Conservation (phyloP, 2,329 filamentous ascomycete genomes). For the Bipolaris oryzae region DNA sequence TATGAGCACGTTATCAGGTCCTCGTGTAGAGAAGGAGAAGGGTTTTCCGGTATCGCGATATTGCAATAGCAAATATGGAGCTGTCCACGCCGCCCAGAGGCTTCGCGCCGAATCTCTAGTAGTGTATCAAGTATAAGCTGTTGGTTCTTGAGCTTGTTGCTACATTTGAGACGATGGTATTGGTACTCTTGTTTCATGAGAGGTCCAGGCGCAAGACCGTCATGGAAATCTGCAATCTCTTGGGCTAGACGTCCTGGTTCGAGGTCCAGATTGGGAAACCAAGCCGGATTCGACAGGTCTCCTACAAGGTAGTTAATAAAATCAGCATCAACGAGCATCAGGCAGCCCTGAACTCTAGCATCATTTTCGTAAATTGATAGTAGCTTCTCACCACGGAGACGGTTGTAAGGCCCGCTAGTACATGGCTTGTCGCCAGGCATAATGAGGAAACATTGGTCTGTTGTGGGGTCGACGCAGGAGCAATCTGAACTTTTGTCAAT, state of each 20-base stretch:
- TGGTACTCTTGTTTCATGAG: constrained; percentile 24
- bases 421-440: constrained; percentile 18
- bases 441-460: constrained; percentile 27
- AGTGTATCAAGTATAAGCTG: constrained; percentile 12
- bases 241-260: constrained; percentile 19
- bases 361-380: constrained; percentile 23
- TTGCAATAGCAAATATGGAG: constrained; percentile 31
- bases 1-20: constrained; percentile 25
- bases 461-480: constrained; percentile 23
- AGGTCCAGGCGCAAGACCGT: constrained; percentile 16
- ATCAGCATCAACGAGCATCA: constrained; percentile 35
- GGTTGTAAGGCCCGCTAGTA: constrained; percentile 31
- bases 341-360: constrained; percentile 20
- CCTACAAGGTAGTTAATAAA: constrained; percentile 21
- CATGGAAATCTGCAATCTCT: constrained; percentile 18
- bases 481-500: constrained; percentile 12
- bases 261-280: not conserved
- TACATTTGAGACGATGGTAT: constrained; percentile 20
- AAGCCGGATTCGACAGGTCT: not conserved
- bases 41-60: not conserved
- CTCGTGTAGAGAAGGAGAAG: not conserved
- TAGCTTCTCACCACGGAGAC: constrained; percentile 25
- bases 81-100: not conserved
- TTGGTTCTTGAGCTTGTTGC: constrained; percentile 19
- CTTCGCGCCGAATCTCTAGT: constrained; percentile 12